These are phyloP conservation scores for Xerocomus nothofagi DNA, from an alignment of 1,284 basidiomycete genomes.

Conservation along the genomic window DNA sequence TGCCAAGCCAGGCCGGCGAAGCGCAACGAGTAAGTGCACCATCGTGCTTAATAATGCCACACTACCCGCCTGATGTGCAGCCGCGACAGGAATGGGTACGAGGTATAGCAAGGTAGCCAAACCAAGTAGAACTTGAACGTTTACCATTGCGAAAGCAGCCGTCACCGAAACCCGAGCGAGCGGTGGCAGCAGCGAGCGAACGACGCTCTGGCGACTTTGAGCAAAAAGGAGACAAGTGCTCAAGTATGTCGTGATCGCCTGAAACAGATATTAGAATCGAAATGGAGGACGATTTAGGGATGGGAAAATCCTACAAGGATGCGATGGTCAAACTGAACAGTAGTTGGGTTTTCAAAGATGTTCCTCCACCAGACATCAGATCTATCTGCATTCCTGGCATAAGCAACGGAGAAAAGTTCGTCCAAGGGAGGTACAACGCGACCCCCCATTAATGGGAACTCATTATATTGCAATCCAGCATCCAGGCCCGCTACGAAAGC, in stretches of 20 bases:
- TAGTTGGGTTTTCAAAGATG: conserved; percentile 95
- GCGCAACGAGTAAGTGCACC: conserved; percentile 71
- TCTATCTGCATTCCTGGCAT: conserved; percentile 65
- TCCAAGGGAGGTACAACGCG: conserved; percentile 78
- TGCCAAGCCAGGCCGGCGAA: conserved; percentile 71
- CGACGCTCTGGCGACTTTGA: conserved; percentile 49
- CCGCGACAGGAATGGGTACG: conserved; percentile 91
- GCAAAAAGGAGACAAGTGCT: conserved; percentile 67
- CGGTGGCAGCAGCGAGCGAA: conserved; percentile 68
- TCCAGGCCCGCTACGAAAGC: conserved; percentile 98
- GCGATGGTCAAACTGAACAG: conserved; percentile 96
- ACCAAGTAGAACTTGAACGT: conserved; percentile 87
- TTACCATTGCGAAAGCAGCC: conserved; percentile 78
- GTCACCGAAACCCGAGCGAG: conserved; percentile 61
- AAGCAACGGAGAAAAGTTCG: conserved; percentile 82
- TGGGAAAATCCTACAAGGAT: conserved; percentile 66
- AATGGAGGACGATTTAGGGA: neutral
- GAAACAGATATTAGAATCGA: neutral
- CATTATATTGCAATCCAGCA: conserved; percentile 95
- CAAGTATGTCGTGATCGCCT: conserved; percentile 85
- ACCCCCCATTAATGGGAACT: conserved; percentile 97
- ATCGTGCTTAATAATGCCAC: conserved; percentile 86
- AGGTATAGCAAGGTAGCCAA: conserved; percentile 92
- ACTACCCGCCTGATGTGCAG: conserved; percentile 93
- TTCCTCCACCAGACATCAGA: conserved; percentile 90